phyloP scores from a whole-genome alignment of 2,329 filamentous ascomycete species.

The Alternaria sp. region DNA sequence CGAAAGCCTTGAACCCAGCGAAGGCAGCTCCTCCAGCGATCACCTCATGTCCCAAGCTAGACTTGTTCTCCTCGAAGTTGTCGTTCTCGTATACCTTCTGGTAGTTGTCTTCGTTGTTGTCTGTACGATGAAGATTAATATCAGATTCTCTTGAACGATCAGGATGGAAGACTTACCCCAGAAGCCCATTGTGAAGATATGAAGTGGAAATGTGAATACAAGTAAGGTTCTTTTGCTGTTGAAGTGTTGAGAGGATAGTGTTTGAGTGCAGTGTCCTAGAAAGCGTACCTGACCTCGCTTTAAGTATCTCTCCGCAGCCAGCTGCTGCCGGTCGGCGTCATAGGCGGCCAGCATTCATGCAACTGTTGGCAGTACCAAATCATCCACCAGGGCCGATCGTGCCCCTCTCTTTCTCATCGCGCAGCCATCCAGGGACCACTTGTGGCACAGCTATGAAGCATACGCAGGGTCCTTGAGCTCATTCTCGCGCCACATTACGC shows the following conservation, averaged over 20 bases:
- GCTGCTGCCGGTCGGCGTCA: conserved; percentile 23
- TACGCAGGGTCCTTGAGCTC: conserved; percentile 13
- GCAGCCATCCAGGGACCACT: conserved; percentile 32
- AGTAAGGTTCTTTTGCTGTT: neutral
- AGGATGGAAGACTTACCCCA: conserved; percentile 45
- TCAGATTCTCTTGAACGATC: neutral
- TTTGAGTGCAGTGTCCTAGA: neutral
- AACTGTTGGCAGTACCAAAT: conserved; percentile 15
- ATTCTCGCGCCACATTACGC: conserved; percentile 29
- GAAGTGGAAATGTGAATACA: neutral
- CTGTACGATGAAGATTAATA: conserved; percentile 43
- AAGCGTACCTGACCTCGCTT: conserved; percentile 8
- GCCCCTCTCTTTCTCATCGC: conserved; percentile 30
- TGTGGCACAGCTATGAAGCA: conserved; percentile 31
- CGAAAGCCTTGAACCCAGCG: conserved; percentile 80
- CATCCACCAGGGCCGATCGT: conserved; percentile 23
- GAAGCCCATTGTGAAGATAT: conserved; percentile 53
- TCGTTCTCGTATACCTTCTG: conserved; percentile 63
- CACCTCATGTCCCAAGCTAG: conserved; percentile 75
- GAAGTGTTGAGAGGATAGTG: neutral
- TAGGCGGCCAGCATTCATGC: conserved; percentile 3
- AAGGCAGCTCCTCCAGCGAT: conserved; percentile 80
- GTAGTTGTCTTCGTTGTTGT: conserved; percentile 63
- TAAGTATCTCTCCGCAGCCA: conserved; percentile 25
- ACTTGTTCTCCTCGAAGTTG: conserved; percentile 63